phyloP scores from a whole-genome alignment of 345 rosid species.

The Rhodamnia rubescens region DNA sequence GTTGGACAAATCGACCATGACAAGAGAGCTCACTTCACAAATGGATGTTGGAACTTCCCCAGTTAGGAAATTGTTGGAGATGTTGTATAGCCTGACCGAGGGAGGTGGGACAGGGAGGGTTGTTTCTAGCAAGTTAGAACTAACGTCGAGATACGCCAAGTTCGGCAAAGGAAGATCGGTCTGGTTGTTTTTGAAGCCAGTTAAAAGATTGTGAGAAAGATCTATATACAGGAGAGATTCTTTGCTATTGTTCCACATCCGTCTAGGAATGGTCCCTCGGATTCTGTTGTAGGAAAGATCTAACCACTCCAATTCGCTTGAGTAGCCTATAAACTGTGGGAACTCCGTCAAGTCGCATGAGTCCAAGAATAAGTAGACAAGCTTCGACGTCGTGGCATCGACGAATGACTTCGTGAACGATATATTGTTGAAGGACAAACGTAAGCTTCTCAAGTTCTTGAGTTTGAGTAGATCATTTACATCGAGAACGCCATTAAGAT shows the following conservation, averaged over 20 bases:
- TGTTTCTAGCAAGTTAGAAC: background rate
- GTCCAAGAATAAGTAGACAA: accelerated
- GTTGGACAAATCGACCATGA: background rate
- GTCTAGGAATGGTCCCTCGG: background rate
- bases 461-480: background rate
- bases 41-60: background rate
- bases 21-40: background rate
- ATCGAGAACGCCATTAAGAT: background rate
- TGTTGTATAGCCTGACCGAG: accelerated
- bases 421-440: background rate
- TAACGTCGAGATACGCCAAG: background rate
- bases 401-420: background rate
- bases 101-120: background rate
- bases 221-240: accelerated
- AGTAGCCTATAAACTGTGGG: background rate
- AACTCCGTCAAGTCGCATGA: background rate
- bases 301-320: accelerated
- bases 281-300: accelerated
- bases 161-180: background rate
- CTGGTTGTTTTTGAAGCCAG: background rate
- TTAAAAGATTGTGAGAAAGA: background rate
- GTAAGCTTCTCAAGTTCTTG: accelerated
- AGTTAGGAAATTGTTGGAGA: background rate
- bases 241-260: background rate
- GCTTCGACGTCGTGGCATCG: background rate